Base-by-base conservation (phyloP, 75 land plant genomes). In the Azolla pinnata region DNA sequence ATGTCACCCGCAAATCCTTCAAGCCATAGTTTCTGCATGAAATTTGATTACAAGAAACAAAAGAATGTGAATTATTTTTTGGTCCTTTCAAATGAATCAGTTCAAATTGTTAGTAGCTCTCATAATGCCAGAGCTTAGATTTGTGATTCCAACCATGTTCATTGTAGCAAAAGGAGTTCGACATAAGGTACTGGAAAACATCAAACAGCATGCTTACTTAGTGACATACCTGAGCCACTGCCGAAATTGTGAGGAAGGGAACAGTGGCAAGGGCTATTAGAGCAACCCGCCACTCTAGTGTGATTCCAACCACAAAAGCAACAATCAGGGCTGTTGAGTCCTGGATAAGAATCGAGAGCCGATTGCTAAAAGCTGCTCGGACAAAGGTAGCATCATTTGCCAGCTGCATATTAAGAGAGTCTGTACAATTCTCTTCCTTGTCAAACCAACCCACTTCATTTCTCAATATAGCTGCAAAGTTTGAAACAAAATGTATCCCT, bases 371-470 rank as follows among this genome's bases (percentile, higher is more conserved):
- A 29, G 99, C 83, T 63, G 99, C 99, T 67, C 97, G 80, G 54
- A 95, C 99, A 51, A 79, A 95, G 19, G 97, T 87, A 42, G 99
- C 99, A 90, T 95, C 99, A 80, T 89, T 90, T 29, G 90, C 99
- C 68, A 95, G 62, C n/a, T 83, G 97, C 78, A 95, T 95, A 25
- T 97, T 91, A n/a, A 95, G 67, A 14, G 82, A 80, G 38, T 95
- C 99, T 16, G 92, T 82, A 75, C 91, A 83, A 57, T 95, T 95
- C 46, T 95, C 99, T 61, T 90, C 99, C 63, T 86, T 81, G 63
- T 95, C 99, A 82, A 95, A 95, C 99, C 99, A 95, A 19, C 99
- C 99, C 62, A 90, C 87, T 84, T 95, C 99, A 79, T 95, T 95
- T 7, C 97, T 80, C 56, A 95, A 65, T 73, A 95, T 95, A 71